A percentile compares a stretch with the other conserved stretches of the same genome.
Conservation (phyloP, 768 basidiomycete genomes). For the Lentinula sp. region DNA sequence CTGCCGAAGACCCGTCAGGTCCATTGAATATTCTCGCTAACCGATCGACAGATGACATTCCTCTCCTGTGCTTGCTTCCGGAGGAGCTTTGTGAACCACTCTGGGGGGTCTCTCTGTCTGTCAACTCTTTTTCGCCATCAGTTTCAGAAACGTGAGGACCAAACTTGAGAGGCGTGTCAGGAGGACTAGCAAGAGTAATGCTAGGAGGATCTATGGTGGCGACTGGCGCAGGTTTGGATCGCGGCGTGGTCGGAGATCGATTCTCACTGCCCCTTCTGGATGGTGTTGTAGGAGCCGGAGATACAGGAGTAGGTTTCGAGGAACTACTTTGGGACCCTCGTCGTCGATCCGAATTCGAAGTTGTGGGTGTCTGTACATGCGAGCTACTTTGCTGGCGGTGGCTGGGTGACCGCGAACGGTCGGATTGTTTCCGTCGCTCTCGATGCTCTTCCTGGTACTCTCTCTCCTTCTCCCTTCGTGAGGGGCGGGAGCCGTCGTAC, state of each 20-base stretch:
- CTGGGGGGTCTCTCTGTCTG: background rate
- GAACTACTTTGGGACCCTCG: constrained; percentile 22
- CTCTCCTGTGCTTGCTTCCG: constrained; percentile 8
- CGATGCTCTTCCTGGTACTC: constrained; percentile 21
- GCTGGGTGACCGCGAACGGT: constrained; percentile 9
- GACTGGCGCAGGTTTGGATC: constrained; percentile 21
- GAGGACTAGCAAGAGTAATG: constrained; percentile 38
- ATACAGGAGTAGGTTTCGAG: constrained; percentile 28
- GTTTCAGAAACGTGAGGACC: constrained; percentile 9
- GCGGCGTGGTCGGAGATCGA: constrained; percentile 14
- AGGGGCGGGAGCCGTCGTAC: constrained; percentile 53
- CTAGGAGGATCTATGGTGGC: constrained; percentile 24
- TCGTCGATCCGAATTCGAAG: constrained; percentile 19
- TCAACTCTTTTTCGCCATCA: constrained; percentile 13
- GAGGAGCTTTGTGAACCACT: constrained; percentile 4
- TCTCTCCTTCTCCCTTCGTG: constrained; percentile 14
- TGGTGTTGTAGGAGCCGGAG: constrained; percentile 11
- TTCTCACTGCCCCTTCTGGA: background rate
- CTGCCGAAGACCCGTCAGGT: background rate
- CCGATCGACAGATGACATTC: background rate
- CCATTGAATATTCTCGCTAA: constrained; percentile 3
- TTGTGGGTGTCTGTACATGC: constrained; percentile 1
- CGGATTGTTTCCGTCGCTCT: constrained; percentile 14
- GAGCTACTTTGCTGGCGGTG: background rate
- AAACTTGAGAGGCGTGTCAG: constrained; percentile 24